Evolutionary conservation across 2,329 filamentous ascomycete species (phyloP).

Genomic region (Plectosphaerella sp.): DNA sequence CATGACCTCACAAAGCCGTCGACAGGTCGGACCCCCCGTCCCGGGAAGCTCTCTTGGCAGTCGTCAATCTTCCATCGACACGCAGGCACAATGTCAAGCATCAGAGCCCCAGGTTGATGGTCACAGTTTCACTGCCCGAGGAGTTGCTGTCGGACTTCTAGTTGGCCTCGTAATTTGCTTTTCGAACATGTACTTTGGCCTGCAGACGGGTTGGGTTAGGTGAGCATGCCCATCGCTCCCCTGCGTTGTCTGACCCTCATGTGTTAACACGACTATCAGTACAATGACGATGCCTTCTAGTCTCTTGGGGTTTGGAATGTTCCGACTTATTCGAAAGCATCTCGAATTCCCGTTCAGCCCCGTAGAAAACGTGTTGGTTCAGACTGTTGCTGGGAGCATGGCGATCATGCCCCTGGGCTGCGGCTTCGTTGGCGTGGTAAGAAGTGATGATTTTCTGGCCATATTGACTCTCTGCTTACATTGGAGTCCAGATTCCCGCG

Average conservation of each 20-base stretch:
- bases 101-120: constrained; percentile 24
- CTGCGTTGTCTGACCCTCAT: background rate
- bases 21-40: too few species aligned
- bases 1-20: too few species aligned
- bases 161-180: constrained; percentile 93
- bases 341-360: constrained; percentile 82
- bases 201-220: constrained; percentile 64
- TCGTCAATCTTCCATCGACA: too few species aligned
- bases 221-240: background rate
- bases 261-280: constrained; percentile 34
- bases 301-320: constrained; percentile 90
- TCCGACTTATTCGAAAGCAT: constrained; percentile 71
- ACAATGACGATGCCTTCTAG: constrained; percentile 98
- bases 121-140: constrained; percentile 79
- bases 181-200: constrained; percentile 98
- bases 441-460: background rate
- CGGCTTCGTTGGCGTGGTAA: constrained; percentile 83
- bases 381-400: constrained; percentile 92
- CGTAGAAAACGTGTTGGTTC: constrained; percentile 93
- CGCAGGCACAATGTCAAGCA: too few species aligned
- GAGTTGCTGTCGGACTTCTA: constrained; percentile 70
- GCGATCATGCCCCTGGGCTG: constrained; percentile 96
- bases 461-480: constrained; percentile 4
- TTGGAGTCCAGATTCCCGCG: constrained; percentile 61
- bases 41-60: too few species aligned